phyloP scores from a whole-genome alignment of 257 asterid genomes.

The Striga asiatica region DNA sequence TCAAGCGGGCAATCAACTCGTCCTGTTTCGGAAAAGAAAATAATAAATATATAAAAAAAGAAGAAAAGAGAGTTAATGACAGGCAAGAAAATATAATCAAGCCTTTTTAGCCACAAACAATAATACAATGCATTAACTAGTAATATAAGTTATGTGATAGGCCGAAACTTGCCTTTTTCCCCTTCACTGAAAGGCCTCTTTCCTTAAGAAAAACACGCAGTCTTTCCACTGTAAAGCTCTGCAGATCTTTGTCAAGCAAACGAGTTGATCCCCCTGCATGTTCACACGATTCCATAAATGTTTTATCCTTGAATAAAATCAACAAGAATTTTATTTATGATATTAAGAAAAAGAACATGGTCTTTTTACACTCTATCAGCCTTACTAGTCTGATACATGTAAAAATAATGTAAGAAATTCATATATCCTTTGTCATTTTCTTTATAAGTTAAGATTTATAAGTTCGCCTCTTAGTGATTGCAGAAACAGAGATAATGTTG shows the following conservation, averaged over 20 bases:
- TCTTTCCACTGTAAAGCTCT: conserved; percentile 47
- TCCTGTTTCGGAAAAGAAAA: conserved; percentile 37
- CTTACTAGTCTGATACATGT: no score
- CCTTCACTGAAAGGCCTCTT: conserved; percentile 51
- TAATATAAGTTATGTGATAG: no score
- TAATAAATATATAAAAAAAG: no score
- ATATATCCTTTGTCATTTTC: neutral
- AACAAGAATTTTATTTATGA: neutral
- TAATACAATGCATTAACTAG: no score
- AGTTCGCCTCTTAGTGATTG: neutral
- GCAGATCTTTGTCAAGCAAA: conserved; percentile 31
- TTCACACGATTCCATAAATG: neutral
- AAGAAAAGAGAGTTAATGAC: no score
- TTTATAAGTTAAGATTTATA: neutral
- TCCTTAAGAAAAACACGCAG: conserved; percentile 49
- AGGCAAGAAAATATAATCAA: no score
- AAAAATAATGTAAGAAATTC: neutral
- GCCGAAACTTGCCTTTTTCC: conserved; percentile 60
- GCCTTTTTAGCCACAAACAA: no score
- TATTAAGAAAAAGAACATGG: no score
- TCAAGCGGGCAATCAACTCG: conserved; percentile 50
- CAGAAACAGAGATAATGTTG: neutral
- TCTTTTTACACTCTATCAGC: no score
- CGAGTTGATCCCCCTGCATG: conserved; percentile 19
- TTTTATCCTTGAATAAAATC: neutral